phyloP scores from a whole-genome alignment of 345 rosid genomes.

The Salix udensis region DNA sequence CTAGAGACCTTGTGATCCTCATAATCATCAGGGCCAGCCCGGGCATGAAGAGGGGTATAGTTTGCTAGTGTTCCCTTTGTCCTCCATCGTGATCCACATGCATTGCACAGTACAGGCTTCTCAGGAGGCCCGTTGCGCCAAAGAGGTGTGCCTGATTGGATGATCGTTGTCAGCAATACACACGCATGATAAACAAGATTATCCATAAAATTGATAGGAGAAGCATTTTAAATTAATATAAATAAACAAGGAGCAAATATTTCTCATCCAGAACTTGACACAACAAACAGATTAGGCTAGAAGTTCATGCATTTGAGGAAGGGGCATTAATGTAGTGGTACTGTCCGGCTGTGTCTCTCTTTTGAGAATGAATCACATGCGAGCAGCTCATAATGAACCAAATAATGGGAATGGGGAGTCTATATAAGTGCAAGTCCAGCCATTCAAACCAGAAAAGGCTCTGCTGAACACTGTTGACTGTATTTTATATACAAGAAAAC shows the following conservation, averaged over 20 bases:
- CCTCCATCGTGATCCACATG: slow-evolving; percentile 97
- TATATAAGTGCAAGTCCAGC: not conserved
- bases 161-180: slow-evolving; percentile 16
- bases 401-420: not conserved
- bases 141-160: slow-evolving; percentile 74
- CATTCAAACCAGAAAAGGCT: not conserved
- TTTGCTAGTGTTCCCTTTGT: slow-evolving; percentile 81
- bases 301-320: not conserved
- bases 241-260: not conserved
- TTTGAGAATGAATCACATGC: not conserved
- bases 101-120: slow-evolving; percentile 97
- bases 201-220: not conserved
- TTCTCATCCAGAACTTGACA: slow-evolving; percentile 7
- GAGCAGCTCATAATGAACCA: not conserved
- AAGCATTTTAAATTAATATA: not conserved
- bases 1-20: slow-evolving; percentile 57
- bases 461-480: not conserved
- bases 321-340: not conserved
- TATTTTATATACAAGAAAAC: not conserved
- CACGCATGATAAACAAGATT: not conserved
- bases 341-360: not conserved
- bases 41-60: slow-evolving; percentile 77
- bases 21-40: slow-evolving; percentile 58
- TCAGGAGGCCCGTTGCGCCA: slow-evolving; percentile 99
- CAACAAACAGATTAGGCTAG: not conserved